Conservation (phyloP, 257 asterid species). For the Solanum pinnatisectum region DNA sequence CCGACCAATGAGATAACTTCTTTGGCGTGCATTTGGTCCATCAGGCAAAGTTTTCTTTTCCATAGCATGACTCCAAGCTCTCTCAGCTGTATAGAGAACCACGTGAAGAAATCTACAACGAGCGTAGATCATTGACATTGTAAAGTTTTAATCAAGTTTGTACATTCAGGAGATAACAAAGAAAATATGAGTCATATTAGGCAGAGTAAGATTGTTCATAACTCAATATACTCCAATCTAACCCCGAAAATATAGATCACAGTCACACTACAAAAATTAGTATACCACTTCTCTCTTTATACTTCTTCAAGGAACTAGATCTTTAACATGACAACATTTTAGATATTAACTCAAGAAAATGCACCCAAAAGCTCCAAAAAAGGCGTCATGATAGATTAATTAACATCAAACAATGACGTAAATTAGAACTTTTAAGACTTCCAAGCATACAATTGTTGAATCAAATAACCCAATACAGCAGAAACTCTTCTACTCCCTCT, state of each 20-base stretch:
- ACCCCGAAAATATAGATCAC: not conserved
- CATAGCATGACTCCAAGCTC: slow-evolving; percentile 99
- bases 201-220: not conserved
- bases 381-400: not conserved
- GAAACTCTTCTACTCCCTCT: not conserved
- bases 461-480: not conserved
- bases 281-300: not conserved
- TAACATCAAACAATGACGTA: not conserved
- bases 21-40: slow-evolving; percentile 93
- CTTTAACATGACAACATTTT: not conserved
- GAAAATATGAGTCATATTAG: not conserved
- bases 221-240: not conserved
- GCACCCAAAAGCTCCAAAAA: not conserved
- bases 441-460: not conserved
- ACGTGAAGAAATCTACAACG: slow-evolving; percentile 75
- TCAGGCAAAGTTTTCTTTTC: slow-evolving; percentile 93
- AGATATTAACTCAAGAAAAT: not conserved
- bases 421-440: not conserved
- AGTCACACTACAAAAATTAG: not conserved
- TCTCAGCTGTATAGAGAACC: slow-evolving; percentile 80
- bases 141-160: not conserved
- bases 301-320: not conserved
- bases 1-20: slow-evolving; percentile 88
- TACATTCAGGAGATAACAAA: not conserved
- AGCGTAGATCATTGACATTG: slow-evolving; percentile 1